Evolutionary conservation across 2,329 filamentous ascomycete genomes (phyloP), one percentile per base, ranked within the genome.

Genomic region (Laburnicola sp.): DNA sequence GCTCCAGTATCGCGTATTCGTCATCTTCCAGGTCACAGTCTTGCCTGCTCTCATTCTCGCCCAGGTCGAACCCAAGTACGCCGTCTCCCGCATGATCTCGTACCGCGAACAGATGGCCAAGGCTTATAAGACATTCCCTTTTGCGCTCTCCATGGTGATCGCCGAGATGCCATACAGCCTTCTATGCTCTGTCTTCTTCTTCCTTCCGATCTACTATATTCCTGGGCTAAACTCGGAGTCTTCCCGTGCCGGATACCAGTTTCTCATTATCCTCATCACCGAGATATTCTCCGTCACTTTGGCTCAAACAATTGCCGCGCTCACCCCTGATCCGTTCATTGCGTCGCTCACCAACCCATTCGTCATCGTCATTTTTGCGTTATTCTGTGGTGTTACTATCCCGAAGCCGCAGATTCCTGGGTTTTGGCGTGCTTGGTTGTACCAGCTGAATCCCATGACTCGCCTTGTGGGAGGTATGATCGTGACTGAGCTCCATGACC

Each of bases 371-470:
- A 85, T 87, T 51, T 93, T 95, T 66, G 82, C 87, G 1, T 81
- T 95, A 23, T 95, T 96, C 83, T 95, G 89, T 65, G 91, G 91
- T 72, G 91, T 96, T 54, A 88, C 89, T 0, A 89, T 95, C 44
- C 87, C 91, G 0, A 83, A 86, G 36, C 82, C 86, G 0, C 85
- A 89, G 71, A 95, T 95, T 74, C 87, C 89, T 1, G 76, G 74
- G 2, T 91, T 91, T 75, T 94, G 88, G 88, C 82, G 86, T 30
- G 79, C 82, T 1, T 94, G 89, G 89, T 78, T 94, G 6, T 92
- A 92, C 76, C 79, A 93, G 71, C 83, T 95, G 11, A 86, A 91
- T 66, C 90, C 90, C 2, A 91, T 94, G 72, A 95, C 89, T 0
- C 84, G 89, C 5, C 82, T 95, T 27, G 89, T 95, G 62, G 80